Evolutionary conservation across 148 eudicot species (phyloP).

Genomic region (Arctostaphylos glauca): DNA sequence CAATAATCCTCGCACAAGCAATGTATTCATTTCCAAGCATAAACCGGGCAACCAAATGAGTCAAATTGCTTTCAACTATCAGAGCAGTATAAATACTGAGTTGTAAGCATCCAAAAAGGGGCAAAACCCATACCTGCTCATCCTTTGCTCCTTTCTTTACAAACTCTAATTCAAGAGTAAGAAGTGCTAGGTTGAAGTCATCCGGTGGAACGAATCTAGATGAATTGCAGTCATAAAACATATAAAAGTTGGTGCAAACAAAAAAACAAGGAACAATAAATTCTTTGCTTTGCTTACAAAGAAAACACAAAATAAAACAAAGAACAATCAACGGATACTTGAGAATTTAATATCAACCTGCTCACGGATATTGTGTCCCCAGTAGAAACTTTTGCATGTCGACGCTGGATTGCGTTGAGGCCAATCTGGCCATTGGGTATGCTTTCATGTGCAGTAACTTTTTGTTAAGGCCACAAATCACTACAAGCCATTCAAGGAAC

Average conservation of each 20-base stretch:
- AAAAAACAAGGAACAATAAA: not conserved
- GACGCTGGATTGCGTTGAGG: slow-evolving; percentile 74
- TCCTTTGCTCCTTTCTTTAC: slow-evolving; percentile 69
- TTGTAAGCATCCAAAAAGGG: not conserved
- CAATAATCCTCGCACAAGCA: not conserved
- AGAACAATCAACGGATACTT: not conserved
- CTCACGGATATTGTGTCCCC: slow-evolving; percentile 54
- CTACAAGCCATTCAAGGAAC: slow-evolving; percentile 11
- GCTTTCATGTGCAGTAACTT: slow-evolving; percentile 50
- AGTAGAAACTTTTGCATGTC: slow-evolving; percentile 56
- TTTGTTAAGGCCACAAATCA: slow-evolving; percentile 37
- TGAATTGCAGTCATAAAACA: not conserved
- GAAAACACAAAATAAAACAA: not conserved
- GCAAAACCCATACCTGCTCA: slow-evolving; percentile 50
- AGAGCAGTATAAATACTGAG: not conserved
- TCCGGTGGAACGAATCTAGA: slow-evolving; percentile 75
- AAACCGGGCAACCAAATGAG: slow-evolving; percentile 1
- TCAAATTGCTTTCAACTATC: slow-evolving; percentile 3
- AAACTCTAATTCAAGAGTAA: slow-evolving; percentile 85
- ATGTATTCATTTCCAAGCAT: not conserved
- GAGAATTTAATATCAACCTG: slow-evolving; percentile 39
- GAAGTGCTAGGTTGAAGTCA: slow-evolving; percentile 67
- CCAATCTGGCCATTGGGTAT: slow-evolving; percentile 56
- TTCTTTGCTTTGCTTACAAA: not conserved
- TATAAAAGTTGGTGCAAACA: slow-evolving; percentile 7